These are phyloP conservation scores for Cercospora berteroae DNA, from an alignment of 2,329 filamentous ascomycete genomes.

Conservation along the genomic window DNA sequence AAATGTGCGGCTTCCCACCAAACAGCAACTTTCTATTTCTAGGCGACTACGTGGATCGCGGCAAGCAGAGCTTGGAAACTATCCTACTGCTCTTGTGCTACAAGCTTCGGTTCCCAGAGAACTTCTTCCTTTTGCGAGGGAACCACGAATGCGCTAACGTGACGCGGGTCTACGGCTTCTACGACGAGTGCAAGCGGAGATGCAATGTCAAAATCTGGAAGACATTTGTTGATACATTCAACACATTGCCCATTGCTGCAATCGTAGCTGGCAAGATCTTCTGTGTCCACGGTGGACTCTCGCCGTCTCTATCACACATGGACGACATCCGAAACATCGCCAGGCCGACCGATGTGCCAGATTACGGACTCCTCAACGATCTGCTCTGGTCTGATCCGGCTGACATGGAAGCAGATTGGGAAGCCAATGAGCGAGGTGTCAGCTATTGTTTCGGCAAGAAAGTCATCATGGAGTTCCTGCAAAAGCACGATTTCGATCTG, in stretches of 20 bases:
- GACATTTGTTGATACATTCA: constrained; percentile 95
- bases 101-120: constrained; percentile 95
- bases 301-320: constrained; percentile 91
- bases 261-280: constrained; percentile 98
- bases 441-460: constrained; percentile 99
- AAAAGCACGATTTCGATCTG: constrained; percentile 92
- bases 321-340: constrained; percentile 97
- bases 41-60: constrained; percentile 93
- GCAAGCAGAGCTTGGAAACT: constrained; percentile 93
- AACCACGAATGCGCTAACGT: constrained; percentile 98
- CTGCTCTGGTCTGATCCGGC: constrained; percentile 96
- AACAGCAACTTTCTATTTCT: constrained; percentile 90
- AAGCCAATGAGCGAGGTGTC: constrained; percentile 92
- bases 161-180: constrained; percentile 93
- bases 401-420: constrained; percentile 95
- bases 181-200: constrained; percentile 94
- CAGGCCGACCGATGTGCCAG: constrained; percentile 91
- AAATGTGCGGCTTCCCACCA: constrained; percentile 97
- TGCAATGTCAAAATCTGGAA: constrained; percentile 99
- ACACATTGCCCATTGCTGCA: constrained; percentile 90
- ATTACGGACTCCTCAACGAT: constrained; percentile 93
- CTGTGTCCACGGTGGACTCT: constrained; percentile 92
- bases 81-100: constrained; percentile 91
- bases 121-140: constrained; percentile 91
- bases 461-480: constrained; percentile 93